A percentile compares a stretch with the other conserved stretches of the same genome.
Conservation (phyloP, 208 protist species). For the Acanthamoeba royreba region DNA sequence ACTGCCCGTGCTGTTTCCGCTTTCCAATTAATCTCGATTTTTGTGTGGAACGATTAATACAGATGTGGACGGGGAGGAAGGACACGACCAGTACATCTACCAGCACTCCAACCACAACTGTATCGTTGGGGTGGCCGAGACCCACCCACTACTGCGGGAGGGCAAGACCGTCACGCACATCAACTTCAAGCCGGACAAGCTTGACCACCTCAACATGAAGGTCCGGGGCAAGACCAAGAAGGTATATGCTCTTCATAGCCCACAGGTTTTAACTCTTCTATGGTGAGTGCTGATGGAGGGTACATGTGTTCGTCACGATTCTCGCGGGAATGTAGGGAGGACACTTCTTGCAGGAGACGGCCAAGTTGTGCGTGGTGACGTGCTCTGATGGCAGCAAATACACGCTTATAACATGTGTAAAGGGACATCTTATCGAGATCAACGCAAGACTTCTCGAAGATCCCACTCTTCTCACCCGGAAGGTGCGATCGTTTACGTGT, state of each 20-base stretch:
- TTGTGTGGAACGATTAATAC: background rate
- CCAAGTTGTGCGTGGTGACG: background rate
- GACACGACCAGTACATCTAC: constrained; percentile 20
- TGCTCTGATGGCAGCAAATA: background rate
- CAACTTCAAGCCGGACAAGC: background rate
- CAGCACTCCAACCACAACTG: background rate
- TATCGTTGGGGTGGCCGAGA: background rate
- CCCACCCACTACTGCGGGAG: background rate
- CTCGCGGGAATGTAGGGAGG: too few relatives aligned
- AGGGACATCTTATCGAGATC: background rate
- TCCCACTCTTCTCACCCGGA: background rate
- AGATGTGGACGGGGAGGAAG: background rate
- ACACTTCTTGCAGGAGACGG: background rate
- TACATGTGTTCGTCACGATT: too few relatives aligned
- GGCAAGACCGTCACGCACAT: background rate
- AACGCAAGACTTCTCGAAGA: background rate
- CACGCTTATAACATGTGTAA: background rate
- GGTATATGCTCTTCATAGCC: too few relatives aligned
- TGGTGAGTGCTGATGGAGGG: too few relatives aligned
- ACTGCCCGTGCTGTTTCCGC: background rate
- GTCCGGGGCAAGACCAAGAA: background rate
- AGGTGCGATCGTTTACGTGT: too few relatives aligned
- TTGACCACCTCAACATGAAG: background rate
- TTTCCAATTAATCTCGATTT: background rate
- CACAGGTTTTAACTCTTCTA: too few relatives aligned